Evolutionary conservation across 306 rosid genomes (phyloP), one percentile per base, ranked within the genome.

Genomic region (Herpetospermum pedunculosum): DNA sequence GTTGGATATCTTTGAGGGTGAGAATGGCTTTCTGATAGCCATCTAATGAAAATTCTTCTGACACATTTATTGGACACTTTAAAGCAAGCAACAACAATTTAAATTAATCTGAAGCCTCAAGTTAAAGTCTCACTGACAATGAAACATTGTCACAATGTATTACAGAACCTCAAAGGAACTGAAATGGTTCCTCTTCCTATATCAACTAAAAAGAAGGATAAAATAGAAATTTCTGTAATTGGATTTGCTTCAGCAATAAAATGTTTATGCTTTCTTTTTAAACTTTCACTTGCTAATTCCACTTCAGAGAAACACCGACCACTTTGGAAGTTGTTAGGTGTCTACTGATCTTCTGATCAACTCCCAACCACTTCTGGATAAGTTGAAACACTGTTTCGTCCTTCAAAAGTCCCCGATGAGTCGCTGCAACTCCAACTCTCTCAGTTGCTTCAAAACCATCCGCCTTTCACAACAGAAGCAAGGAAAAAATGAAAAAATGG

Each of bases 381-480:
- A 25, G 77, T 68, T 79, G 70, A 77, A 93, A 83, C 43, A 84
- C 97, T 40, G 77, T 84, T 72, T 80, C 47, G 59, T 93, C 83
- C 6, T 75, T 58, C 32, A 93, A 73, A 50, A 93, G 26, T 73
- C 72, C 90, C 30, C 97, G 89, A 77, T 90, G 97, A 65, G 84
- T 75, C 15, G 81, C 90, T 28, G 85, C 73, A 48, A 93, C 84
- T 78, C 85, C 96, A 8, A 85, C 92, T 77, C 97, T 90, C 81
- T 86, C 97, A 30, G 52, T 79, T 40, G 97, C 93, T 49, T 75
- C 70, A 43, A 93, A 87, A 81, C 96, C 92, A 79, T 93, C 98
- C 5, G 94, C 94, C 97, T 93, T 57, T 83, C 67, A n/a, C 65
- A 47, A 79, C 76, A 62, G 50, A 6, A 76, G 34, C 50, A 81